phyloP scores from a whole-genome alignment of 2,329 filamentous ascomycete genomes.

The Periconia sp. region DNA sequence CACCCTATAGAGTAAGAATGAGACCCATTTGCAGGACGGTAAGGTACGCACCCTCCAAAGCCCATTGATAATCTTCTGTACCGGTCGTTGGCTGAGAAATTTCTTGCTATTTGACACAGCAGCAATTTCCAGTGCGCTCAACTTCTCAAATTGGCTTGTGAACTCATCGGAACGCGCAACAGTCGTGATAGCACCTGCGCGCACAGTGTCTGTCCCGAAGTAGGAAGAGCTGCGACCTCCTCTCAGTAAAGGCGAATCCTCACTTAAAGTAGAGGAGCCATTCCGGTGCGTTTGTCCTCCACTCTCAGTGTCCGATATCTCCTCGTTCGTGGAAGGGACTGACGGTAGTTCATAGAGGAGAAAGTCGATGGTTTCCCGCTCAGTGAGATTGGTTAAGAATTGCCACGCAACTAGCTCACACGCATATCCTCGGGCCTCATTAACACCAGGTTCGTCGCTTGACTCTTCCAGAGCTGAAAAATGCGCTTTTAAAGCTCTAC shows the following conservation, averaged over 20 bases:
- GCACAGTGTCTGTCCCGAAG: slow-evolving; percentile 32
- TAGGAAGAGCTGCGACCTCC: slow-evolving; percentile 23
- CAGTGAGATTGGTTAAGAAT: slow-evolving; percentile 73
- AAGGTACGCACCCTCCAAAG: slow-evolving; percentile 67
- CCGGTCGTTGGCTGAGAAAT: slow-evolving; percentile 78
- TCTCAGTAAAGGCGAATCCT: slow-evolving; percentile 35
- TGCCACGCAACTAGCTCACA: slow-evolving; percentile 85
- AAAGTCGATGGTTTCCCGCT: slow-evolving; percentile 75
- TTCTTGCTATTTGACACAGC: slow-evolving; percentile 82
- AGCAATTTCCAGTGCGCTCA: slow-evolving; percentile 89
- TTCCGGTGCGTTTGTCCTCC: slow-evolving; percentile 2
- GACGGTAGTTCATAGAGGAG: slow-evolving; percentile 74
- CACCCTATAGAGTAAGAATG: slow-evolving; percentile 59
- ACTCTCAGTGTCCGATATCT: slow-evolving; percentile 14
- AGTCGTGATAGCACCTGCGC: slow-evolving; percentile 26
- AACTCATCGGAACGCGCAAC: slow-evolving; percentile 62
- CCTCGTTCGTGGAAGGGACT: slow-evolving; percentile 19
- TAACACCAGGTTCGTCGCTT: slow-evolving; percentile 67
- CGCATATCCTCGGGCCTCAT: slow-evolving; percentile 72
- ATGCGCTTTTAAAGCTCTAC: slow-evolving; percentile 76
- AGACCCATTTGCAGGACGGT: background rate
- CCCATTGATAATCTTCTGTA: slow-evolving; percentile 82
- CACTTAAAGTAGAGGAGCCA: slow-evolving; percentile 12
- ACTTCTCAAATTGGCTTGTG: slow-evolving; percentile 73
- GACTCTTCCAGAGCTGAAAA: slow-evolving; percentile 66